phyloP scores from a whole-genome alignment of 495 filamentous ascomycete genomes.

The Daldinia decipiens region DNA sequence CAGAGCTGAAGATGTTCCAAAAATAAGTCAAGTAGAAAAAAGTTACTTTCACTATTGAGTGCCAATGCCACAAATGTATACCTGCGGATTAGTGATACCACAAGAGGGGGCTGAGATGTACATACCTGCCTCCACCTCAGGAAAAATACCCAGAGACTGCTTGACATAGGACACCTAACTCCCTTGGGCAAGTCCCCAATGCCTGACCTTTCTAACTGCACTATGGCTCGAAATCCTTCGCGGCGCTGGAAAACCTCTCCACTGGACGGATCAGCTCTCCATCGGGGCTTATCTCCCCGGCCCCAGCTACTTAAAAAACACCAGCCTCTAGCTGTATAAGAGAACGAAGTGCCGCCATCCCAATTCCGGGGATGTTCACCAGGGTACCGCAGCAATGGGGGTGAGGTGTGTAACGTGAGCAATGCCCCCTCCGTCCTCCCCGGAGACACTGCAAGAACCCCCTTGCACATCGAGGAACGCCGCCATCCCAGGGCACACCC shows the following conservation, averaged over 20 bases:
- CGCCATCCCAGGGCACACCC: constrained; percentile 5
- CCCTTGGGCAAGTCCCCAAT: constrained; percentile 7
- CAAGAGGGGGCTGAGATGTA: not conserved
- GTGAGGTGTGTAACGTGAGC: constrained; percentile 16
- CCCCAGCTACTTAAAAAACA: constrained; percentile 3
- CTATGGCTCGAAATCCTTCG: constrained; percentile 5
- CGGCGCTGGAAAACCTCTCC: not conserved
- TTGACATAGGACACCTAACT: constrained; percentile 6
- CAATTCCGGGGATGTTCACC: not conserved
- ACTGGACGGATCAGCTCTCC: not conserved
- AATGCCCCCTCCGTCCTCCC: not conserved
- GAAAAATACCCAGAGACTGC: constrained; percentile 11
- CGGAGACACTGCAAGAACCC: constrained; percentile 3
- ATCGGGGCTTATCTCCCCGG: constrained; percentile 13
- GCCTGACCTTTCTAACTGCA: constrained; percentile 10
- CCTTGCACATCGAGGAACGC: constrained; percentile 16
- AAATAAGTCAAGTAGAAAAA: constrained; percentile 16
- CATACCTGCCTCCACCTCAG: constrained; percentile 6
- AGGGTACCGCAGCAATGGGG: constrained; percentile 6
- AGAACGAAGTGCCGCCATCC: not conserved
- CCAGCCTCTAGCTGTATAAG: not conserved
- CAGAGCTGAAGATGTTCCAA: constrained; percentile 10
- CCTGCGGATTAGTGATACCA: not conserved
- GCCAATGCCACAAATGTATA: not conserved
- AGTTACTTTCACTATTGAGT: constrained; percentile 8